phyloP scores from a whole-genome alignment of 2,329 filamentous ascomycete species.

The Aaosphaeria pasadenensis region DNA sequence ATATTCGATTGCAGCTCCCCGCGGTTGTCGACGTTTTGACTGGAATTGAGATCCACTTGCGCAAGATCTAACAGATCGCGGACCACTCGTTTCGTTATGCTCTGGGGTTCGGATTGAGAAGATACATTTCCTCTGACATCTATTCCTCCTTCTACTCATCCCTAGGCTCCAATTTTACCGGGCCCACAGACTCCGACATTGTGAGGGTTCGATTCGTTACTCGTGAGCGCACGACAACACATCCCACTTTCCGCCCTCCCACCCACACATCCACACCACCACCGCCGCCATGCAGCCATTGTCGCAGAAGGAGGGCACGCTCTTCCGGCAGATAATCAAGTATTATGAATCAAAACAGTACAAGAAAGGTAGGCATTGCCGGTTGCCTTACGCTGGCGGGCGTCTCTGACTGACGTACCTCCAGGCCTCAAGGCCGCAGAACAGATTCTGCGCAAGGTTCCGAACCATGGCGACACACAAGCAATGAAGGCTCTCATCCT shows the following conservation, averaged over 20 bases:
- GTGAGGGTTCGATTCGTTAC: too few relatives aligned
- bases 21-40: too few relatives aligned
- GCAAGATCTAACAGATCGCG: too few relatives aligned
- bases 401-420: constrained; percentile 18
- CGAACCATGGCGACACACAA: constrained; percentile 95
- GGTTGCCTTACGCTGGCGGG: constrained; percentile 5
- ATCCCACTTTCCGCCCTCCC: neutral
- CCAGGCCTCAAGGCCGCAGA: constrained; percentile 89
- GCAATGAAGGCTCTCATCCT: constrained; percentile 99
- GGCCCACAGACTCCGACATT: too few relatives aligned
- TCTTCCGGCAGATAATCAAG: constrained; percentile 93
- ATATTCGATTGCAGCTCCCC: too few relatives aligned
- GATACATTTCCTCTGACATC: too few relatives aligned
- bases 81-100: too few relatives aligned
- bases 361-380: constrained; percentile 64
- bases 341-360: constrained; percentile 98
- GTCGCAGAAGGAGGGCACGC: constrained; percentile 83
- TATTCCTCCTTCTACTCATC: too few relatives aligned
- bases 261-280: neutral
- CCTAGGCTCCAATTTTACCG: too few relatives aligned
- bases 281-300: constrained; percentile 63
- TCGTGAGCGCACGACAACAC: too few relatives aligned
- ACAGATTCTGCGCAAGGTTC: constrained; percentile 91
- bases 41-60: too few relatives aligned
- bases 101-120: too few relatives aligned